phyloP scores from a whole-genome alignment of 352 stramenopile genomes.

The Globisporangium middletonii region DNA sequence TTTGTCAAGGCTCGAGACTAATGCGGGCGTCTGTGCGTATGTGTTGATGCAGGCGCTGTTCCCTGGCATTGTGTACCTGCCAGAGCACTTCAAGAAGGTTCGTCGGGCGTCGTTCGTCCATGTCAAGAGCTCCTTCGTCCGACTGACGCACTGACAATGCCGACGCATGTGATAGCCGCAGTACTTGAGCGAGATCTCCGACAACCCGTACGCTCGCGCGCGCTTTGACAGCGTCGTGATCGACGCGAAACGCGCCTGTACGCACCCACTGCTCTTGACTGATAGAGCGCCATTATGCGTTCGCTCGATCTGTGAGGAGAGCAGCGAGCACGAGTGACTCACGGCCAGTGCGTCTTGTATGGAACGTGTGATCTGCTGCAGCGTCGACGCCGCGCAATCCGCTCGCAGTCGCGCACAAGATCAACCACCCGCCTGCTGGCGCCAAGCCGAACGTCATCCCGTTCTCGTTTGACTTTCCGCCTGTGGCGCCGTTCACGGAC shows the following conservation, averaged over 20 bases:
- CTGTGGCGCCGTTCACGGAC: conserved; percentile 63
- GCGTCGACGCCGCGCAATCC: conserved; percentile 54
- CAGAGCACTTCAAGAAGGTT: conserved; percentile 85
- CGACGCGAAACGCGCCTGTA: conserved; percentile 75
- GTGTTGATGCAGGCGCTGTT: conserved; percentile 48
- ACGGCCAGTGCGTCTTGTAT: too few relatives aligned
- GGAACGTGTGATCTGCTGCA: conserved; percentile 10
- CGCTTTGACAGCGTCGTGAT: conserved; percentile 87
- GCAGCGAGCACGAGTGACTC: too few relatives aligned
- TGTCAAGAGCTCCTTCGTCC: background rate
- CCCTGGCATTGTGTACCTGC: conserved; percentile 73
- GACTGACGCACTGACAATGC: background rate
- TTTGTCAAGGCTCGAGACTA: background rate
- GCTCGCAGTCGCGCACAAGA: conserved; percentile 77
- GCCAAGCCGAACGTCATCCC: conserved; percentile 72
- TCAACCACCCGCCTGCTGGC: conserved; percentile 75
- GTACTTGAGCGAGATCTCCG: conserved; percentile 57
- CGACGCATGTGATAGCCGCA: conserved; percentile 21
- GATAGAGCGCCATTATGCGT: background rate
- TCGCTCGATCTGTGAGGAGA: background rate
- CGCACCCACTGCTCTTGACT: conserved; percentile 1
- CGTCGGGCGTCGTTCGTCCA: background rate
- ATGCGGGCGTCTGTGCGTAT: background rate
- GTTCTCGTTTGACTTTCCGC: conserved; percentile 79
- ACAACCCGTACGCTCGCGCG: conserved; percentile 71